Conservation (phyloP, 2,329 filamentous ascomycete species). For the Cytospora mali region DNA sequence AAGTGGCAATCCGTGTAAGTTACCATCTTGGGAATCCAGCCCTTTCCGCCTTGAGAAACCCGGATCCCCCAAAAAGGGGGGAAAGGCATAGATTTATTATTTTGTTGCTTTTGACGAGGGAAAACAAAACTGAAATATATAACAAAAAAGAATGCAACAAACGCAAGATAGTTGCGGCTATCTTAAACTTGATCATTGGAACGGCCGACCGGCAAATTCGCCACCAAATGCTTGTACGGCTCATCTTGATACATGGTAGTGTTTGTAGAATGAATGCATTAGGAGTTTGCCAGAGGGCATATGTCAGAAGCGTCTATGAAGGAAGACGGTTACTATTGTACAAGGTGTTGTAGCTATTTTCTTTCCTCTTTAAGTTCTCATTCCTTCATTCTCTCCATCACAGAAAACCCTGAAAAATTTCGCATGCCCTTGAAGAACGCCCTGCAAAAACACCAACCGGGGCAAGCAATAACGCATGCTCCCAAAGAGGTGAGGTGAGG, state of each 20-base stretch:
- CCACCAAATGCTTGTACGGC: background rate
- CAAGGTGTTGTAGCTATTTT: conserved; percentile 4
- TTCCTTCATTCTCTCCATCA: conserved; percentile 3
- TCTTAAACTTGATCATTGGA: background rate
- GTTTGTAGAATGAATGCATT: background rate
- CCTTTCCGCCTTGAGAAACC: background rate
- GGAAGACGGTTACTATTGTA: conserved; percentile 4
- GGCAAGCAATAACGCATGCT: background rate
- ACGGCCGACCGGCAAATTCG: background rate
- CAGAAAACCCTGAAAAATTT: conserved; percentile 16
- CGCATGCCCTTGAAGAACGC: conserved; percentile 9
- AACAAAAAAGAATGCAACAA: background rate
- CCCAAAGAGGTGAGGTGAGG: background rate
- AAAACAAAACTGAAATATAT: background rate
- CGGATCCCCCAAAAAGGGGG: background rate
- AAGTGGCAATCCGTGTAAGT: conserved; percentile 27
- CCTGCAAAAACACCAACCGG: conserved; percentile 9
- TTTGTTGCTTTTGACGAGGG: background rate
- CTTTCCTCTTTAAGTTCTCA: background rate
- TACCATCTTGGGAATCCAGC: conserved; percentile 25
- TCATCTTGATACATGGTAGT: background rate
- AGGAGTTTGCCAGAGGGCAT: background rate
- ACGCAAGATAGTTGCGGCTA: background rate
- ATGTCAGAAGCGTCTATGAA: conserved; percentile 7
- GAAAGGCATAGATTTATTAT: background rate